Conservation (phyloP, 2,329 filamentous ascomycete species). For the Pochonia chlamydosporia region DNA sequence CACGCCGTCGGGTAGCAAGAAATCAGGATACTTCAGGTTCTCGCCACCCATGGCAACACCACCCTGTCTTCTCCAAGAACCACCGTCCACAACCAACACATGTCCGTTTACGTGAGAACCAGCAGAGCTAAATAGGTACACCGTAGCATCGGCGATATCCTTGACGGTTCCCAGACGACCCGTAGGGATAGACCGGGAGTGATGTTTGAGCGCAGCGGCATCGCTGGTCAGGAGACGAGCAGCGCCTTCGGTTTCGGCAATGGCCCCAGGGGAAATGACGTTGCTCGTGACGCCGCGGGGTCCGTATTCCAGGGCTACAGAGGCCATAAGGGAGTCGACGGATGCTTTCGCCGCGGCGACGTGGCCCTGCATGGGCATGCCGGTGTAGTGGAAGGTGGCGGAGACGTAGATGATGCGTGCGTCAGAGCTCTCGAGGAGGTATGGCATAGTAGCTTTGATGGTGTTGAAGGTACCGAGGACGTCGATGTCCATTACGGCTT, state of each 20-base stretch:
- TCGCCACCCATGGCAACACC: slow-evolving; percentile 40
- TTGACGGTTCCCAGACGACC: slow-evolving; percentile 74
- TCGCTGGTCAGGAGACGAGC: slow-evolving; percentile 48
- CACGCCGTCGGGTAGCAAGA: slow-evolving; percentile 26
- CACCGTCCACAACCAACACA: slow-evolving; percentile 67
- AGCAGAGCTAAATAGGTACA: slow-evolving; percentile 81
- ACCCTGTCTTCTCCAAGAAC: slow-evolving; percentile 48
- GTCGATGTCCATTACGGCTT: slow-evolving; percentile 93
- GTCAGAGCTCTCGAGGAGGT: slow-evolving; percentile 68
- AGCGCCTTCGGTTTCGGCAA: slow-evolving; percentile 78
- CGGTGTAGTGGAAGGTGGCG: slow-evolving; percentile 86
- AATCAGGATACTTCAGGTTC: slow-evolving; percentile 48
- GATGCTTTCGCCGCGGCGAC: slow-evolving; percentile 89
- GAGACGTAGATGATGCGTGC: slow-evolving; percentile 87
- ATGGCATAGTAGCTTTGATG: slow-evolving; percentile 81
- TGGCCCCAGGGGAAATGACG: slow-evolving; percentile 81
- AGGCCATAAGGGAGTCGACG: slow-evolving; percentile 77
- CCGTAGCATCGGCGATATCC: slow-evolving; percentile 88
- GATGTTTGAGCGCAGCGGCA: slow-evolving; percentile 24
- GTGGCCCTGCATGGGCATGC: slow-evolving; percentile 79
- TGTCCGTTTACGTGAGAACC: slow-evolving; percentile 84
- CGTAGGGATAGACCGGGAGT: slow-evolving; percentile 53
- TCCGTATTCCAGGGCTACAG: slow-evolving; percentile 82
- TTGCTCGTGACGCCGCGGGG: slow-evolving; percentile 84
- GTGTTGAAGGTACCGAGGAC: slow-evolving; percentile 92